These are phyloP conservation scores for Diversispora epigaea DNA, from an alignment of 192 early-diverging fungal genomes.

Conservation along the genomic window DNA sequence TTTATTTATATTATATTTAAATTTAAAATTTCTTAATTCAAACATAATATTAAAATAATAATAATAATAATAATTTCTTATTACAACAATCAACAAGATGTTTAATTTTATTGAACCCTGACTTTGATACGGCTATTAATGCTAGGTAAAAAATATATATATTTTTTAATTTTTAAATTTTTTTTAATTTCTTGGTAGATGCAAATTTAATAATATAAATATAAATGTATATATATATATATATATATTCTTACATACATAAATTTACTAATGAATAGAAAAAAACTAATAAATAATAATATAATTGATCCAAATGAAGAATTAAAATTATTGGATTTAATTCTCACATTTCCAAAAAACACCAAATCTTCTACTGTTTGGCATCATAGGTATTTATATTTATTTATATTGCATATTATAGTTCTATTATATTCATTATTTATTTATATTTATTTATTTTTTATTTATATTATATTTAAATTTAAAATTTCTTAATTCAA, in stretches of 20 bases:
- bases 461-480: no score
- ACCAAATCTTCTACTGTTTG: conserved; percentile 52
- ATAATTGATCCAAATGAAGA: conserved; percentile 38
- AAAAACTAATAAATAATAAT: conserved; percentile 40
- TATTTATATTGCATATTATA: no score
- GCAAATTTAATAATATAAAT: no score
- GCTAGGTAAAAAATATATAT: conserved; percentile 35
- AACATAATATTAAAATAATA: no score
- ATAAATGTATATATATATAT: no score
- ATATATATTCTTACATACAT: background rate
- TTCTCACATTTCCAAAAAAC: conserved; percentile 52
- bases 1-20: no score
- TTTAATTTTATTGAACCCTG: conserved; percentile 51
- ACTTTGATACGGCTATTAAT: conserved; percentile 52
- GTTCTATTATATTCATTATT: no score
- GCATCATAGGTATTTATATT: conserved; percentile 46
- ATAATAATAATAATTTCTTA: background rate
- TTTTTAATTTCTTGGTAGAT: no score
- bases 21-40: no score
- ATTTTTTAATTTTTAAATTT: background rate
- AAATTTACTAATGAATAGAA: conserved; percentile 30
- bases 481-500: no score
- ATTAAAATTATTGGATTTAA: conserved; percentile 45
- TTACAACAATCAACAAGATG: conserved; percentile 38
- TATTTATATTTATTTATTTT: no score